Evolutionary conservation across 2,329 filamentous ascomycete species (phyloP).

Genomic region (Claviceps quebecensis): DNA sequence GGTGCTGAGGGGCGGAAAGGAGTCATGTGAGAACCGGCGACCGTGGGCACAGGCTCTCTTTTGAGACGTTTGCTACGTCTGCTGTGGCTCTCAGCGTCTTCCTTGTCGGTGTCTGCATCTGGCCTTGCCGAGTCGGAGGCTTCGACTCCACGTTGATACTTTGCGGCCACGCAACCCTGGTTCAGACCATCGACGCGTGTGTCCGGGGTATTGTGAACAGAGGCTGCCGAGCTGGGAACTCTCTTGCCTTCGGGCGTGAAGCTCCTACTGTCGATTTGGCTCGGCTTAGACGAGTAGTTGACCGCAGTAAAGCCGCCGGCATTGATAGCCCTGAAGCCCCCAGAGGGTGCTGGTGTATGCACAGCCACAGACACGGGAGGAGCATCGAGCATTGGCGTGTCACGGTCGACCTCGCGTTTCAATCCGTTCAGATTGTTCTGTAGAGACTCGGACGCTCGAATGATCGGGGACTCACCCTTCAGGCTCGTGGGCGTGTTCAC

Average conservation of each 20-base stretch:
- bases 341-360: conserved; percentile 18
- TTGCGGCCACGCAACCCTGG: conserved; percentile 46
- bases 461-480: conserved; percentile 53
- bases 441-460: conserved; percentile 38
- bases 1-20: conserved; percentile 73
- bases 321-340: conserved; percentile 20
- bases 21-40: conserved; percentile 94
- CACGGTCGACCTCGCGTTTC: conserved; percentile 32
- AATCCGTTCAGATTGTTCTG: conserved; percentile 33
- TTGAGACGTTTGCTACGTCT: conserved; percentile 86
- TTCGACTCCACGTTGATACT: conserved; percentile 55
- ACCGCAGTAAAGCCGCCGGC: conserved; percentile 58
- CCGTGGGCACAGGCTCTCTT: conserved; percentile 66
- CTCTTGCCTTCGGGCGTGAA: conserved; percentile 47
- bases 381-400: conserved; percentile 34
- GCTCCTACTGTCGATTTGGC: conserved; percentile 47
- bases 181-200: conserved; percentile 40
- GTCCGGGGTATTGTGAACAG: conserved; percentile 52
- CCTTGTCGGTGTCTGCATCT: conserved; percentile 33
- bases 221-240: conserved; percentile 46
- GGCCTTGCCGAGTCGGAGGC: conserved; percentile 31
- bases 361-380: conserved; percentile 22
- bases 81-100: conserved; percentile 52
- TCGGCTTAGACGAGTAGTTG: conserved; percentile 54
- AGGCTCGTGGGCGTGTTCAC: conserved; percentile 45